A percentile compares a stretch with the other conserved stretches of the same genome.
Conservation (phyloP, 305 asterid genomes). For the Salvia sclarea region DNA sequence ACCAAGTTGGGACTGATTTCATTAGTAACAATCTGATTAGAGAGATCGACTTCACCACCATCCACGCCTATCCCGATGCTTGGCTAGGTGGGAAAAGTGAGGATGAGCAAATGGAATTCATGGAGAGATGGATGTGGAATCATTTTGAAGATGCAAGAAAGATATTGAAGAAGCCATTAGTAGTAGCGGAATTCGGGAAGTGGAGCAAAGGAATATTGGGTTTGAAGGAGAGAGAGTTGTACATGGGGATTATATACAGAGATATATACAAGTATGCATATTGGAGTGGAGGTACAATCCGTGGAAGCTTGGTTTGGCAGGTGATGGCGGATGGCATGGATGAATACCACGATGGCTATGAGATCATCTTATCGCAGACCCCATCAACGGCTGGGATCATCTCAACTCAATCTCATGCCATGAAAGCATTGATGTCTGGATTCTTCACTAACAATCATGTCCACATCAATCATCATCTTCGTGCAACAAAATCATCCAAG, state of each 20-base stretch:
- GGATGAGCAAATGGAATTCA: constrained; percentile 55
- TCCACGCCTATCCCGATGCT: constrained; percentile 72
- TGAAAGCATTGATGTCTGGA: constrained; percentile 36
- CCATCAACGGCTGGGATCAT: constrained; percentile 48
- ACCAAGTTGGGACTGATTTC: constrained; percentile 77
- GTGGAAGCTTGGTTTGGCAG: constrained; percentile 78
- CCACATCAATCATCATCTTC: no score
- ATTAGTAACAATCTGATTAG: constrained; percentile 51
- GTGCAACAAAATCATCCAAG: no score
- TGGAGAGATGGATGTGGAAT: constrained; percentile 68
- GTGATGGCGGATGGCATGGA: constrained; percentile 66
- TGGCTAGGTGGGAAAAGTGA: constrained; percentile 60
- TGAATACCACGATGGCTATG: constrained; percentile 40
- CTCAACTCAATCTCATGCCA: constrained; percentile 45
- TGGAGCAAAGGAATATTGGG: constrained; percentile 57
- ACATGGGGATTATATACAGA: constrained; percentile 51
- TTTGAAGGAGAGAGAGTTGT: constrained; percentile 40
- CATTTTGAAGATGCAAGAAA: constrained; percentile 61
- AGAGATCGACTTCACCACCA: constrained; percentile 69
- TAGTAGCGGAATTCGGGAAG: constrained; percentile 69
- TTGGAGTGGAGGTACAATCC: constrained; percentile 60
- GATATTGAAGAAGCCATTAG: constrained; percentile 63
- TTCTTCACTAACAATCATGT: constrained; percentile 21
- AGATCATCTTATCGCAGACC: constrained; percentile 39
- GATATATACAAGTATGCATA: constrained; percentile 51